Percentiles rank a stretch among this genome's conserved stretches.
Evolutionary conservation across 2,329 filamentous ascomycete species (phyloP).

Genomic region (Massarina eburnea): DNA sequence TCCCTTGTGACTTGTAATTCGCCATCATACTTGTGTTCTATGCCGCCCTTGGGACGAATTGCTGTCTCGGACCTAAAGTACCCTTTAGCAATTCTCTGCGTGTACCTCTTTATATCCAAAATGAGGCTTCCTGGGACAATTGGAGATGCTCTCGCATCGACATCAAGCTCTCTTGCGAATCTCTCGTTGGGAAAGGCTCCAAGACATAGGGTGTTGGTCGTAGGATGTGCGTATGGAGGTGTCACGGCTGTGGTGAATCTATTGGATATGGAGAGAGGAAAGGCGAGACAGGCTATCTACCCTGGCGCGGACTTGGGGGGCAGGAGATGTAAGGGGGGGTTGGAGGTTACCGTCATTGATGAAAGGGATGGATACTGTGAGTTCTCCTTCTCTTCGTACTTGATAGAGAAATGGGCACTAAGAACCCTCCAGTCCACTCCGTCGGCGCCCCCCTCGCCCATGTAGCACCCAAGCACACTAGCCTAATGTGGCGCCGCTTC

Average conservation of each 20-base stretch:
- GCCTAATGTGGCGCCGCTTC: constrained; percentile 71
- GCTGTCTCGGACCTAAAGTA: not conserved
- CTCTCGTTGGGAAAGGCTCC: constrained; percentile 20
- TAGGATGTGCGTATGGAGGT: constrained; percentile 74
- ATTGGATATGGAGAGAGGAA: constrained; percentile 64
- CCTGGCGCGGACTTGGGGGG: constrained; percentile 40
- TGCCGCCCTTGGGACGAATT: not conserved
- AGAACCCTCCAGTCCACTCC: constrained; percentile 61
- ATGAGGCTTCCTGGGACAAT: constrained; percentile 25
- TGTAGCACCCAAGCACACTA: constrained; percentile 62
- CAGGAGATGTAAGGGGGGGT: constrained; percentile 50
- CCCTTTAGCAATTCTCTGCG: constrained; percentile 1
- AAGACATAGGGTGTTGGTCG: constrained; percentile 57
- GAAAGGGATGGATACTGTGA: constrained; percentile 82
- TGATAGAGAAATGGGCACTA: constrained; percentile 13
- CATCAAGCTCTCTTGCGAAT: constrained; percentile 17
- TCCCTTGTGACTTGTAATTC: too few relatives aligned
- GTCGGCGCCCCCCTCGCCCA: constrained; percentile 76
- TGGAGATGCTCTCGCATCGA: not conserved
- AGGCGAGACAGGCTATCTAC: constrained; percentile 50
- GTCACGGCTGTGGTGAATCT: constrained; percentile 68
- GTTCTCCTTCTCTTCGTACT: constrained; percentile 31
- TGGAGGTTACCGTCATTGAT: constrained; percentile 74
- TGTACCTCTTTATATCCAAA: constrained; percentile 11
- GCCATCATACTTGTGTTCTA: too few relatives aligned